Base-by-base conservation (phyloP, 228 moss, liverwort and hornwort genomes). In the Sphagnum magellanicum region DNA sequence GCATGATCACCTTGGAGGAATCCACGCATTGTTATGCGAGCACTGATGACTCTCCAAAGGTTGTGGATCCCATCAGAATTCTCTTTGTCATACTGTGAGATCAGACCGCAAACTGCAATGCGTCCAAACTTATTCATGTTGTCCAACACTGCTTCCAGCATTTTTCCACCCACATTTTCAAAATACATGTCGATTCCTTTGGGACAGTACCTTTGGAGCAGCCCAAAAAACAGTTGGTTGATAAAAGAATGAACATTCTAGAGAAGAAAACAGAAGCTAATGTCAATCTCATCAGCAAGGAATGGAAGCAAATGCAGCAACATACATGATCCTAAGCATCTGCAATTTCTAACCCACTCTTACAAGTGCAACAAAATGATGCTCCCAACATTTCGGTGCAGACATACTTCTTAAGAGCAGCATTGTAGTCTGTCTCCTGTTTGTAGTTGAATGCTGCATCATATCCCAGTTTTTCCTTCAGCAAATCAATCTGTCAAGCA, bases 131-230 rank as follows among this genome's bases (percentile, higher is more conserved):
- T 51, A 6, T 91, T 93, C 83, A 92, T 89, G 69, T 83, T 90
- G 10, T 74, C 70, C 15, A 98, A 74, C 6, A 84, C 98, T 0
- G 90, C 91, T 57, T 93, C 90, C 6, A 98, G 67, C 62, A 88
- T 93, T 78, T 90, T 83, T 63, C 93, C 93, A 52, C 97, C 93
- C 63, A 92, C 91, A 13, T 98, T 98, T 71, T 98, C 97, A 11
- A 91, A 98, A 59, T 87, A 90, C 74, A 93, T 89, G 74, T 93
- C 97, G 5, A 98, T 85, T 6, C 97, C 93, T 0, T 70, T 76
- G 48, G 97, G 91, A 55, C 90, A 98, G 65, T 52, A 75, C 84
- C 93, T 97, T 82, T 67, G 71, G 47, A 59, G 49, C n/a, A 55
- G 7, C 61, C 66, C 32, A 32, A 32, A 32, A 32, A 32, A 32